Base-by-base conservation (phyloP, 2,329 filamentous ascomycete genomes). In the Orbilia ellipsospora region DNA sequence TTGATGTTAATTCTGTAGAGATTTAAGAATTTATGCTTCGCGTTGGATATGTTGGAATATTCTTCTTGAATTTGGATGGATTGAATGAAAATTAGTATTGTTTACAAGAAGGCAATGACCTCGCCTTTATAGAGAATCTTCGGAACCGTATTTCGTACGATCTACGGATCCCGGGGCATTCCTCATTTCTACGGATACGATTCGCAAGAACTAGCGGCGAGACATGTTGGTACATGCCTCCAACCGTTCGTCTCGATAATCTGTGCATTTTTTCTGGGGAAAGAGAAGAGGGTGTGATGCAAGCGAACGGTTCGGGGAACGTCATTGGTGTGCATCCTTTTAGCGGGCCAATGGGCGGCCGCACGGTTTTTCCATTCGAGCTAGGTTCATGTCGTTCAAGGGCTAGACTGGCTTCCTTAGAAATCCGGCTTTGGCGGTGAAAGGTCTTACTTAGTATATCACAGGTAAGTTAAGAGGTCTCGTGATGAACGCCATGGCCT, bases 261-360 rank as follows among this genome's bases (percentile, higher is more conserved):
- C 62, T 51, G 62, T 36, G 20, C 45, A 40, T 42, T 36, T 26
- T 40, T 55, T 18, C 18, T 59, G 44, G 13, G 36, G 56, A 69
- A 51, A 12, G 20, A 18, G 40, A 69, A 60, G 52, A 75, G 72
- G 64, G 72, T 75, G 72, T 75, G 72, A 64, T 69, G 72, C 72
- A 74, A 28, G 8, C n/a, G 52, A 74, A 74, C 62, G 42, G 57
- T 67, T 74, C 36, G 31, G 59, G 72, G 51, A 75, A 69, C 72
- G 72, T 75, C 72, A 75, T 75, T 64, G 63, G 28, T 26, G 62
- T 45, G 52, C 50, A 74, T 12, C 3, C 44, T 20, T 55, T 20
- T 50, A 45, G 61, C 63, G 42, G 42, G 48, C 69, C 62, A 73
- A 73, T 73, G 7, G 62, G 62, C 55, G 36, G 45, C 23, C 31